Evolutionary conservation across 2,329 filamentous ascomycete genomes (phyloP).

Genomic region (Diatrype stigma): DNA sequence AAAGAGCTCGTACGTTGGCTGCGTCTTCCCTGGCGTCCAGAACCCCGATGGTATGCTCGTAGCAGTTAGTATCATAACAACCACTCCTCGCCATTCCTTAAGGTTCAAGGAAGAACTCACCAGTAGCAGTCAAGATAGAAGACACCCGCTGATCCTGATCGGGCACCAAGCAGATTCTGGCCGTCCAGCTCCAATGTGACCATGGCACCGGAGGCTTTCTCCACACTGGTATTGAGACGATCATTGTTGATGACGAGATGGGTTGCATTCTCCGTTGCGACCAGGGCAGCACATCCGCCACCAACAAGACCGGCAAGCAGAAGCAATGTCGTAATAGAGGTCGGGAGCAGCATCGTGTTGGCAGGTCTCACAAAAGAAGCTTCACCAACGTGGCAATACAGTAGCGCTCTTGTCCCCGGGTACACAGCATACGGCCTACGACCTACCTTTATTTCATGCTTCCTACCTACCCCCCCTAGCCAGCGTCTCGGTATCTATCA

Average conservation of each 20-base stretch:
- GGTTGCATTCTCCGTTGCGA: constrained; percentile 30
- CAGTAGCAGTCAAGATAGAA: constrained; percentile 64
- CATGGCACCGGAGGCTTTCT: constrained; percentile 34
- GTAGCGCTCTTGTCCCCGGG: too few species aligned
- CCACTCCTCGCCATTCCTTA: constrained; percentile 7
- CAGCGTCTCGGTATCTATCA: neutral
- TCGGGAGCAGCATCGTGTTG: neutral
- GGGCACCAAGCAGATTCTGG: constrained; percentile 47
- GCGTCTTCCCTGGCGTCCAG: constrained; percentile 52
- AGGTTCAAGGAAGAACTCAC: constrained; percentile 11
- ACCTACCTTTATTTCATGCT: neutral
- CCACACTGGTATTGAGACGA: constrained; percentile 32
- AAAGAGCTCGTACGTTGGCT: constrained; percentile 46
- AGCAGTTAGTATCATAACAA: constrained; percentile 9
- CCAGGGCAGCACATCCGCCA: constrained; percentile 17
- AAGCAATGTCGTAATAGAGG: neutral
- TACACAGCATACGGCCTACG: neutral
- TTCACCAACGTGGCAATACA: too few species aligned
- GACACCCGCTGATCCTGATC: constrained; percentile 42
- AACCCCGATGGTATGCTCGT: constrained; percentile 46
- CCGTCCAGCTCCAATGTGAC: constrained; percentile 32
- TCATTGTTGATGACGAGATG: constrained; percentile 34
- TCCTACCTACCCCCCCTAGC: neutral
- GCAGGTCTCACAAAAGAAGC: too few species aligned
- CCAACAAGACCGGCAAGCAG: neutral